These are phyloP conservation scores for Tricholoma bakamatsutake DNA, from an alignment of 768 basidiomycete species.

Conservation along the genomic window DNA sequence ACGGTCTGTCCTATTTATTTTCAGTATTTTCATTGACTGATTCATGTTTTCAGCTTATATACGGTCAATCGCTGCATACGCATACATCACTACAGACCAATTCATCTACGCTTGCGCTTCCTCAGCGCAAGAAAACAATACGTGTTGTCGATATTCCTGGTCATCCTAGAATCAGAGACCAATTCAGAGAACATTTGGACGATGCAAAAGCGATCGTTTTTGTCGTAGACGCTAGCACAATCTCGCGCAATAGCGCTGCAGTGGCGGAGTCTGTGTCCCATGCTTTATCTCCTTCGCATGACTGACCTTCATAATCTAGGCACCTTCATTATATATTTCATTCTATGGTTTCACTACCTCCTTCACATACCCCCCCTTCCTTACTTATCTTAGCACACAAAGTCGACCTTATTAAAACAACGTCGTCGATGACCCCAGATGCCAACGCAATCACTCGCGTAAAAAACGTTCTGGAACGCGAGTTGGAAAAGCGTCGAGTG, in stretches of 20 bases:
- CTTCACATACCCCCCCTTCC: conserved; percentile 55
- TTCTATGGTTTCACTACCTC: conserved; percentile 64
- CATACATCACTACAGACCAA: conserved; percentile 79
- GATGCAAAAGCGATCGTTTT: conserved; percentile 67
- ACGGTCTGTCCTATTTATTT: conserved; percentile 38
- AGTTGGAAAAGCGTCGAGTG: conserved; percentile 69
- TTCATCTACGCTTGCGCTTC: conserved; percentile 39
- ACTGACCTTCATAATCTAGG: conserved; percentile 30
- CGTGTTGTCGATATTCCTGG: conserved; percentile 74
- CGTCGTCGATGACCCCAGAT: conserved; percentile 30
- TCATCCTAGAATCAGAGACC: conserved; percentile 75
- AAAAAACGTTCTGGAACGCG: conserved; percentile 73
- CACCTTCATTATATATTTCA: conserved; percentile 71
- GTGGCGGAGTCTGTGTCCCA: conserved; percentile 70
- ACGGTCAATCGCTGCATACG: conserved; percentile 56
- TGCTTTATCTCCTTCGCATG: background rate
- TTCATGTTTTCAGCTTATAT: conserved; percentile 48
- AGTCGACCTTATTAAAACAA: conserved; percentile 57
- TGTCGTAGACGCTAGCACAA: conserved; percentile 72
- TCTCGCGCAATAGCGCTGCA: conserved; percentile 67
- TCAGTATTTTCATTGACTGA: background rate
- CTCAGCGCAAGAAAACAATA: conserved; percentile 36
- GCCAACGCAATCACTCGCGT: conserved; percentile 63
- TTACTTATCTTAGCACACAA: conserved; percentile 75
- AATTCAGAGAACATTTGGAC: conserved; percentile 60